phyloP scores from a whole-genome alignment of 306 rosid genomes.

The Vicia sativa region DNA sequence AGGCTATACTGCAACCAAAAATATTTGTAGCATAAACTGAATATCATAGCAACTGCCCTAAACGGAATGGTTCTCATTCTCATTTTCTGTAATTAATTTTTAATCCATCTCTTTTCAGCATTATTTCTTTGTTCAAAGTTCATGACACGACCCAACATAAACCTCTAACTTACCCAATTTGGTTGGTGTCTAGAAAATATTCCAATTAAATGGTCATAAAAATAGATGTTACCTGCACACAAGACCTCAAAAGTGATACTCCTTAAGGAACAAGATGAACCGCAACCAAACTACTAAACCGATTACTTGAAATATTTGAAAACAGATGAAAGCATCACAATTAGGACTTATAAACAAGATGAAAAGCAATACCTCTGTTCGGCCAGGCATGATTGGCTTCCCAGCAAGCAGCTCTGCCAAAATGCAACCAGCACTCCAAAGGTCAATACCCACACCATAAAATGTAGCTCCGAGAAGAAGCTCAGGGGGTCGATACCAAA shows the following conservation, averaged over 20 bases:
- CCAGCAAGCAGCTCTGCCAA: constrained; percentile 97
- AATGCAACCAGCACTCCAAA: constrained; percentile 99
- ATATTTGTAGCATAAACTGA: neutral
- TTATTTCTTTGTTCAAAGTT: neutral
- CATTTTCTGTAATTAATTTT: constrained; percentile 26
- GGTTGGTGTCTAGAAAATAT: constrained; percentile 29
- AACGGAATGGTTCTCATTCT: constrained; percentile 9
- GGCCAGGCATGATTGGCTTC: constrained; percentile 98
- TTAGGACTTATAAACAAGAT: constrained; percentile 29
- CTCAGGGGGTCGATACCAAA: constrained; percentile 98
- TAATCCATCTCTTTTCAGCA: constrained; percentile 13
- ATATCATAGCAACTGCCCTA: constrained; percentile 22
- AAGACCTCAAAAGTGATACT: constrained; percentile 21
- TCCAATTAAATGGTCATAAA: constrained; percentile 6
- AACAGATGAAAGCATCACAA: constrained; percentile 30
- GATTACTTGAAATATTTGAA: constrained; percentile 24
- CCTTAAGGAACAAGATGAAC: constrained; percentile 25
- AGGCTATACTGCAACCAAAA: constrained; percentile 13
- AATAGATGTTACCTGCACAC: neutral
- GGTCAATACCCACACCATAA: constrained; percentile 81
- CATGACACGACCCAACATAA: neutral
- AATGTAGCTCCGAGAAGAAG: constrained; percentile 92
- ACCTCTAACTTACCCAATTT: constrained; percentile 16
- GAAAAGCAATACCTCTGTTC: constrained; percentile 80
- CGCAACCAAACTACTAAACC: constrained; percentile 4